Conservation (phyloP, 164 flowering plant species). For the Vitis rupestris region DNA sequence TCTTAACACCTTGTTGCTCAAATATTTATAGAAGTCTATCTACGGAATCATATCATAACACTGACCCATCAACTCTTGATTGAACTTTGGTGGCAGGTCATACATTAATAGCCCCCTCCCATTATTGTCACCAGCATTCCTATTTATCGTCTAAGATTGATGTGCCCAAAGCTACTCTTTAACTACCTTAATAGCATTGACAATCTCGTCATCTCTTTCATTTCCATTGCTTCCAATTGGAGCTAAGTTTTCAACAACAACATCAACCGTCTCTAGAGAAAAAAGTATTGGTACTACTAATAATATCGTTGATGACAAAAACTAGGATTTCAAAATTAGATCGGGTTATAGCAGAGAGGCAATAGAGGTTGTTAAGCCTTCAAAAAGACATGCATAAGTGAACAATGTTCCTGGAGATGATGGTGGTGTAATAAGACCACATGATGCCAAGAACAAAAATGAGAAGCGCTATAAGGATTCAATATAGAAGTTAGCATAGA, state of each 20-base stretch:
- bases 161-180: constrained; percentile 38
- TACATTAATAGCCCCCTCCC: constrained; percentile 68
- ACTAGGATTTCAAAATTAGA: constrained; percentile 34
- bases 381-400: constrained; percentile 68
- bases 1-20: constrained; percentile 58
- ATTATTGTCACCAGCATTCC: constrained; percentile 21
- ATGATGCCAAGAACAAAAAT: constrained; percentile 40
- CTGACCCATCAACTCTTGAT: constrained; percentile 51
- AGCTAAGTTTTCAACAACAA: not conserved
- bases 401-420: constrained; percentile 56
- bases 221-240: not conserved
- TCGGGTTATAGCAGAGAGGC: constrained; percentile 63
- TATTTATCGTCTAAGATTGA: constrained; percentile 38
- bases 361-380: constrained; percentile 64
- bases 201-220: constrained; percentile 23
- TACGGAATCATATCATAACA: constrained; percentile 60
- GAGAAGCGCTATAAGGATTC: constrained; percentile 33
- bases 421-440: constrained; percentile 62
- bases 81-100: constrained; percentile 73
- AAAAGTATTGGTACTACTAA: not conserved
- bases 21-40: constrained; percentile 49
- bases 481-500: constrained; percentile 19
- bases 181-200: constrained; percentile 30
- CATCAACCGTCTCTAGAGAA: not conserved
- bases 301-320: constrained; percentile 7